These are phyloP conservation scores for Tagetes patula DNA, from an alignment of 129 eudicot genomes.

Conservation along the genomic window DNA sequence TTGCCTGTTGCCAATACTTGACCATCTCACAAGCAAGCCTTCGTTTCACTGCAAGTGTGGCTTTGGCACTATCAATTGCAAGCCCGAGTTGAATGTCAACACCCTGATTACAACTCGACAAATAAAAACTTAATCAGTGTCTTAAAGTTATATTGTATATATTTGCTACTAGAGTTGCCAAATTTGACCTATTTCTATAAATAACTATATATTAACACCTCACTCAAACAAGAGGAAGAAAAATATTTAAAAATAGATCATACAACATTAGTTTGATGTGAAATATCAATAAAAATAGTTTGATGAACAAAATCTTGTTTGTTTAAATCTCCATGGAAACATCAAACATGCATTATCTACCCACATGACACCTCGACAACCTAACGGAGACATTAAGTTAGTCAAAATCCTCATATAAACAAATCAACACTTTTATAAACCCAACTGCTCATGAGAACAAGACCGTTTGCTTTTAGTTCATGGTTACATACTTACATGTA, in stretches of 20 bases:
- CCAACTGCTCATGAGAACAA: not conserved
- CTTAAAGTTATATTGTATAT: slow-evolving; percentile 5
- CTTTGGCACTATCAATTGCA: slow-evolving; percentile 96
- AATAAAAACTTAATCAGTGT: not conserved
- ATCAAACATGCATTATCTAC: slow-evolving; percentile 3
- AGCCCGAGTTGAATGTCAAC: slow-evolving; percentile 98
- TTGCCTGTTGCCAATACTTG: slow-evolving; percentile 99
- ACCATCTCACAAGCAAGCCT: slow-evolving; percentile 99
- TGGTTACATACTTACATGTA: not conserved
- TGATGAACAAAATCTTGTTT: slow-evolving; percentile 1
- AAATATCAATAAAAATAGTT: slow-evolving; percentile 10
- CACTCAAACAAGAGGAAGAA: not conserved
- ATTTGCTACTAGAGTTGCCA: not conserved
- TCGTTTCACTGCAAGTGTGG: slow-evolving; percentile 95
- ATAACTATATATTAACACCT: not conserved
- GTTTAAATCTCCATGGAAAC: not conserved
- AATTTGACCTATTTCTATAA: not conserved
- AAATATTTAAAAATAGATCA: not conserved
- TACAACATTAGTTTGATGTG: not conserved
- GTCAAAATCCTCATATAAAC: not conserved
- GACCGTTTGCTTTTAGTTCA: not conserved
- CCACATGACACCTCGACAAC: not conserved
- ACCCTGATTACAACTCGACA: slow-evolving; percentile 45
- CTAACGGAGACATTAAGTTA: not conserved
- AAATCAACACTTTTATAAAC: slow-evolving; percentile 3